These are phyloP conservation scores for Dendrocalamus sinicus DNA, from an alignment of 176 grass and related monocot species.

Conservation along the genomic window DNA sequence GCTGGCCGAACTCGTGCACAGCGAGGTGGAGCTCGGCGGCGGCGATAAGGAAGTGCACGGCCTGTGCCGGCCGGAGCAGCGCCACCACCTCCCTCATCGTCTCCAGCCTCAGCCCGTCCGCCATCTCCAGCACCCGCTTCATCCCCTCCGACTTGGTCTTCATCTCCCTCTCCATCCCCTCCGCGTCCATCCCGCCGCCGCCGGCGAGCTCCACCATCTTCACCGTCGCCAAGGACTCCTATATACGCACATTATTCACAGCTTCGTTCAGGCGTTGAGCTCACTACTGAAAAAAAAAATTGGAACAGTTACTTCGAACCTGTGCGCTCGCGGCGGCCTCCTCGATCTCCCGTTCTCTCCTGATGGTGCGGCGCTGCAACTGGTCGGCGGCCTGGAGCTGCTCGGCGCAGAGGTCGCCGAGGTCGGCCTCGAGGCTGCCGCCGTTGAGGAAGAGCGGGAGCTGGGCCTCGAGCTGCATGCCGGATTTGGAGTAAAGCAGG, in stretches of 20 bases:
- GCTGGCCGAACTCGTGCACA: conserved; percentile 66
- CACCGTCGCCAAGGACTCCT: conserved; percentile 60
- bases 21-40: conserved; percentile 72
- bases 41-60: conserved; percentile 78
- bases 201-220: conserved; percentile 62
- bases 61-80: conserved; percentile 61
- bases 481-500: conserved; percentile 76
- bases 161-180: conserved; percentile 52
- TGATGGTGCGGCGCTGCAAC: conserved; percentile 59
- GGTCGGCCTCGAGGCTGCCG: conserved; percentile 6
- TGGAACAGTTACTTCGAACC: neutral
- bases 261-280: neutral
- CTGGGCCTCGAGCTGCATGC: conserved; percentile 61
- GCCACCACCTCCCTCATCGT: conserved; percentile 67
- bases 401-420: conserved; percentile 46
- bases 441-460: conserved; percentile 41
- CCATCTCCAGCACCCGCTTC: conserved; percentile 58
- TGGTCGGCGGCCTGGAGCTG: conserved; percentile 55
- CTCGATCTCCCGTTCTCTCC: conserved; percentile 61
- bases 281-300: neutral
- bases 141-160: conserved; percentile 47
- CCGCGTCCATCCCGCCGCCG: neutral
- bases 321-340: conserved; percentile 50
- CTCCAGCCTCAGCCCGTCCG: conserved; percentile 60
- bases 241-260: neutral